These are phyloP conservation scores for Sugiyamaella paludigena DNA, from an alignment of 1,139 yeast species.

Conservation along the genomic window DNA sequence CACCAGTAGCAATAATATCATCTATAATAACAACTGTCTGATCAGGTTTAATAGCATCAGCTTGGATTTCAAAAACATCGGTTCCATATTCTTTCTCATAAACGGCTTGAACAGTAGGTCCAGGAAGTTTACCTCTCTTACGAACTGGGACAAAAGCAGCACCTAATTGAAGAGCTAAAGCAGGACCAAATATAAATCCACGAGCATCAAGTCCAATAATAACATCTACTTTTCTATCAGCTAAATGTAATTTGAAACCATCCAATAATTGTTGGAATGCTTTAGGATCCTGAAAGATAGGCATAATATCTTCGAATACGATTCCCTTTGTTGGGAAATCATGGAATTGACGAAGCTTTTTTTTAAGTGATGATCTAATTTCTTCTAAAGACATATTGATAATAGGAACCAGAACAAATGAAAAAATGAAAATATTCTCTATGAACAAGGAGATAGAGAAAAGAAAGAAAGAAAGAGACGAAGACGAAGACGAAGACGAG, in stretches of 20 bases:
- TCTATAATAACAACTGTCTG: constrained; percentile 84
- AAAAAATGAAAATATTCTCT: background rate
- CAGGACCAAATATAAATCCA: constrained; percentile 94
- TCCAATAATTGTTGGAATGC: constrained; percentile 75
- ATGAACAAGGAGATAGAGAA: background rate
- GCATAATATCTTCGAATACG: constrained; percentile 91
- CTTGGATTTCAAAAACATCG: constrained; percentile 87
- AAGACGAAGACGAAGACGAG: too few species aligned
- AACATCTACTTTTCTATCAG: constrained; percentile 66
- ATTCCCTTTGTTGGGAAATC: constrained; percentile 94
- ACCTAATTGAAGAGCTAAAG: constrained; percentile 82
- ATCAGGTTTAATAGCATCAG: constrained; percentile 74
- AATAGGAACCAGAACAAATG: background rate
- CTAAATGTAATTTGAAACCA: constrained; percentile 76
- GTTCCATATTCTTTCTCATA: constrained; percentile 88
- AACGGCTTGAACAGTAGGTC: constrained; percentile 67
- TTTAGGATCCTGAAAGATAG: constrained; percentile 80
- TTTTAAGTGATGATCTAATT: constrained; percentile 27
- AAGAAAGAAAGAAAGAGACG: background rate
- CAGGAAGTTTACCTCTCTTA: constrained; percentile 94
- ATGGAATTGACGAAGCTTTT: constrained; percentile 62
- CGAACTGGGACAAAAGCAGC: constrained; percentile 95
- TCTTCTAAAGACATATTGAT: constrained; percentile 5
- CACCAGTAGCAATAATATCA: constrained; percentile 97
- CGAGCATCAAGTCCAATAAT: constrained; percentile 94